Evolutionary conservation across 164 flowering plant species (phyloP).

Genomic region (Sedum album): DNA sequence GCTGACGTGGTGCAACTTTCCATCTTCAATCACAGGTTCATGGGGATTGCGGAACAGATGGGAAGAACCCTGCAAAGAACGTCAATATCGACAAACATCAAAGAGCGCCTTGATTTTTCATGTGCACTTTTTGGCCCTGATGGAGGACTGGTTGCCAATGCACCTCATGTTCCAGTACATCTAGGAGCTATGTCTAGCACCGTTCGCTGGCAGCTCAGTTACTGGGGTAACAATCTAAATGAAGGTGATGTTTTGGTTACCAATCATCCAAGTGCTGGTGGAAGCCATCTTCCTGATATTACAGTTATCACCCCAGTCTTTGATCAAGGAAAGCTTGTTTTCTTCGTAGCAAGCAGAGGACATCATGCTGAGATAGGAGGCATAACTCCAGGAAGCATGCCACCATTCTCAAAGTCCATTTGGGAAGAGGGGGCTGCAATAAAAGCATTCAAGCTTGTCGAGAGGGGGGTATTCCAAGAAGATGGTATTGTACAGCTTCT

Average conservation of each 20-base stretch:
- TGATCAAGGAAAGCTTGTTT: constrained; percentile 60
- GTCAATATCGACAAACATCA: constrained; percentile 94
- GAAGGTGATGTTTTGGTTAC: constrained; percentile 97
- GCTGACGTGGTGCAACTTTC: constrained; percentile 97
- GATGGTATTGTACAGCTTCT: constrained; percentile 81
- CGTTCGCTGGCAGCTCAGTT: constrained; percentile 79
- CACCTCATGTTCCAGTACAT: constrained; percentile 98
- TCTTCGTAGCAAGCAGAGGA: constrained; percentile 96
- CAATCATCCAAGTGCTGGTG: constrained; percentile 94
- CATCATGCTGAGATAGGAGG: constrained; percentile 99
- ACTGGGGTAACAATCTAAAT: constrained; percentile 69
- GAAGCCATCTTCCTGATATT: constrained; percentile 97
- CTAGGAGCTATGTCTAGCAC: constrained; percentile 99
- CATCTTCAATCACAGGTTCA: constrained; percentile 89
- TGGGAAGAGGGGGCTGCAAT: constrained; percentile 99
- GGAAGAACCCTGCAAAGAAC: constrained; percentile 95
- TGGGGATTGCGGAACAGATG: constrained; percentile 99
- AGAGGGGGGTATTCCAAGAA: constrained; percentile 85
- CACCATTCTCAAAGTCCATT: constrained; percentile 89
- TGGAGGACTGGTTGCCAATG: constrained; percentile 97
- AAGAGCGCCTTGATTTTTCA: constrained; percentile 92
- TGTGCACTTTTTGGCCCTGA: constrained; percentile 96
- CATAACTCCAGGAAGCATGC: constrained; percentile 99
- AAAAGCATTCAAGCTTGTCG: constrained; percentile 95
- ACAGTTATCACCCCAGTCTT: constrained; percentile 96